A percentile compares a stretch with the other conserved stretches of the same genome.
These are phyloP conservation scores for Solanum chaucha DNA, from an alignment of 257 asterid species.

Conservation along the genomic window DNA sequence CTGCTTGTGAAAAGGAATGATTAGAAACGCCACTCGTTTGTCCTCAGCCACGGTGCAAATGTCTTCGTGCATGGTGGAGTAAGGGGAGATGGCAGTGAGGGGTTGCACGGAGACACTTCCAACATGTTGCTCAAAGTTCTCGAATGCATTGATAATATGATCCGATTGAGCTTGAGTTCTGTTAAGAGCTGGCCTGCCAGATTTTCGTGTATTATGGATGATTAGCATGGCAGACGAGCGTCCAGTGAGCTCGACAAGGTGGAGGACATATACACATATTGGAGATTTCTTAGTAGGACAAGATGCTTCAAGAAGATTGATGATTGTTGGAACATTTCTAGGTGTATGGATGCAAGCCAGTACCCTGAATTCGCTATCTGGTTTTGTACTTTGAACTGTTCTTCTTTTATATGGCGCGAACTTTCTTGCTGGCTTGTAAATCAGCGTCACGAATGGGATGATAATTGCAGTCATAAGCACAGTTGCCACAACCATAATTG, in stretches of 20 bases:
- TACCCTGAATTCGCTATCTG: neutral
- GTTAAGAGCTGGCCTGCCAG: constrained; percentile 60
- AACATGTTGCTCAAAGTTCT: constrained; percentile 69
- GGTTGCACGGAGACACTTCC: constrained; percentile 58
- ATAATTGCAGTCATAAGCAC: neutral
- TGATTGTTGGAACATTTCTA: constrained; percentile 1
- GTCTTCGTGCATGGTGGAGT: constrained; percentile 94
- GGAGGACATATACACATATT: neutral
- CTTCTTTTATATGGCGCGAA: neutral
- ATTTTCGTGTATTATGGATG: constrained; percentile 23
- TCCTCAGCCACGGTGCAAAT: constrained; percentile 79
- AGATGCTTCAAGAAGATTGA: constrained; percentile 3
- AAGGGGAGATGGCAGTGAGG: constrained; percentile 86
- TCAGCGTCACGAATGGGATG: neutral
- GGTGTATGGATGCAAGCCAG: neutral
- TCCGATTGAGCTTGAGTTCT: constrained; percentile 87
- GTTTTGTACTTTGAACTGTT: neutral
- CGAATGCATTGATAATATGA: constrained; percentile 86
- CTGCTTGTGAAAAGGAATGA: constrained; percentile 84
- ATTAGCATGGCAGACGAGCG: constrained; percentile 7
- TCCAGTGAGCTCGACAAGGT: constrained; percentile 6
- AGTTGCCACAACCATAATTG: constrained; percentile 9
- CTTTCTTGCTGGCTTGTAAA: neutral
- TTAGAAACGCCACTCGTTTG: constrained; percentile 56
- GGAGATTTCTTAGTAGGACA: neutral